These are phyloP conservation scores for Daedaleopsis nitida DNA, from an alignment of 768 basidiomycete species.

Conservation along the genomic window DNA sequence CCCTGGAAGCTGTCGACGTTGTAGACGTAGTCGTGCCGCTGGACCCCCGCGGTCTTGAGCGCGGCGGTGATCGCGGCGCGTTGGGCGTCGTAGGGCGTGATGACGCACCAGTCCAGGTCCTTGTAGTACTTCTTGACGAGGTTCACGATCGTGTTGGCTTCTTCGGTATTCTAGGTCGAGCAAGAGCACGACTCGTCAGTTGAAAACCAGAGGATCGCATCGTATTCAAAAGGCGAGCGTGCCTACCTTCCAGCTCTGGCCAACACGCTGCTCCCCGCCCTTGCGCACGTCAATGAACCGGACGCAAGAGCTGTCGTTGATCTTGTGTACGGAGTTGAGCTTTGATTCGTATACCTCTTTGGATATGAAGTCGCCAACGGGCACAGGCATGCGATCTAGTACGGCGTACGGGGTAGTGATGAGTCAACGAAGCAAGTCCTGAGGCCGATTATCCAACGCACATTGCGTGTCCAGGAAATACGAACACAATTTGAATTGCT, in stretches of 20 bases:
- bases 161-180: constrained; percentile 40
- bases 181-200: not conserved
- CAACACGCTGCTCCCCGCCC: constrained; percentile 40
- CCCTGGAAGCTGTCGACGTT: constrained; percentile 62
- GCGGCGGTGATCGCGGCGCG: constrained; percentile 41
- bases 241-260: constrained; percentile 39
- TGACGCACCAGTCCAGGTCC: constrained; percentile 42
- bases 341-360: constrained; percentile 29
- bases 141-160: constrained; percentile 42
- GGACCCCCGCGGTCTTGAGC: constrained; percentile 37
- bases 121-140: constrained; percentile 46
- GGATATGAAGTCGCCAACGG: constrained; percentile 37
- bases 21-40: constrained; percentile 44
- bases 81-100: constrained; percentile 59
- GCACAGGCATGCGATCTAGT: constrained; percentile 38
- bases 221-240: not conserved
- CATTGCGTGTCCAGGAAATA: constrained; percentile 38
- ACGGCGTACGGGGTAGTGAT: not conserved
- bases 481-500: constrained; percentile 26
- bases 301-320: constrained; percentile 24
- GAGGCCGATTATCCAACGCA: constrained; percentile 21
- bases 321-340: constrained; percentile 28
- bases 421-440: too few species aligned
- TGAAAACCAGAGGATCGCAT: not conserved
- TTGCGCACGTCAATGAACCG: constrained; percentile 42